Conservation (phyloP, 768 basidiomycete genomes). For the Serpula lacrymans region DNA sequence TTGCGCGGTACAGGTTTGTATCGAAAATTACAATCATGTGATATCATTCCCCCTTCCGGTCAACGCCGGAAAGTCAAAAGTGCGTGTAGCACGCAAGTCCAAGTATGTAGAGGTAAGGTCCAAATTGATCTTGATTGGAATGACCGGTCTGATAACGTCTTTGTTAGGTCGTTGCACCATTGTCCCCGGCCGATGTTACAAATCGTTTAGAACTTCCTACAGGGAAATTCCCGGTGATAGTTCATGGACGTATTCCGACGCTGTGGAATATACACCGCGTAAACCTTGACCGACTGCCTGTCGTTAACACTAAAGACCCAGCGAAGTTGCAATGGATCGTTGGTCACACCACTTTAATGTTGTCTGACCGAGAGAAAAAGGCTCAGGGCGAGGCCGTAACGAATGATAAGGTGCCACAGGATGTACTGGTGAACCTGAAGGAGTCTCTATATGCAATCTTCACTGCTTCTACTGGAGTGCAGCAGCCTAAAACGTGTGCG, state of each 20-base stretch:
- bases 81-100: conserved; percentile 54
- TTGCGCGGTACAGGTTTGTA: conserved; percentile 4
- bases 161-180: conserved; percentile 23
- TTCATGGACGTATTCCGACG: conserved; percentile 8
- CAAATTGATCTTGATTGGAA: not conserved
- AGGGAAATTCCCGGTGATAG: conserved; percentile 27
- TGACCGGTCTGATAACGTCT: not conserved
- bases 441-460: conserved; percentile 28
- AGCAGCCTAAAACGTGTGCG: conserved; percentile 10
- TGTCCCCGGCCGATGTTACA: conserved; percentile 11
- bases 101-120: conserved; percentile 42
- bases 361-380: conserved; percentile 29
- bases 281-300: conserved; percentile 30
- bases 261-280: conserved; percentile 40
- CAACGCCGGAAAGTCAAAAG: conserved; percentile 29
- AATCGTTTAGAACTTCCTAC: conserved; percentile 14
- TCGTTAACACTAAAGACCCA: conserved; percentile 18
- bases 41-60: conserved; percentile 45
- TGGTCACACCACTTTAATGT: conserved; percentile 26
- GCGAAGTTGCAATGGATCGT: conserved; percentile 26
- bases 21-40: conserved; percentile 17
- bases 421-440: conserved; percentile 31
- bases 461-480: conserved; percentile 19
- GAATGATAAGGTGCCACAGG: conserved; percentile 1
- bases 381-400: conserved; percentile 2